Base-by-base conservation (phyloP, 768 basidiomycete species). In the Boletus rubroflammeus region DNA sequence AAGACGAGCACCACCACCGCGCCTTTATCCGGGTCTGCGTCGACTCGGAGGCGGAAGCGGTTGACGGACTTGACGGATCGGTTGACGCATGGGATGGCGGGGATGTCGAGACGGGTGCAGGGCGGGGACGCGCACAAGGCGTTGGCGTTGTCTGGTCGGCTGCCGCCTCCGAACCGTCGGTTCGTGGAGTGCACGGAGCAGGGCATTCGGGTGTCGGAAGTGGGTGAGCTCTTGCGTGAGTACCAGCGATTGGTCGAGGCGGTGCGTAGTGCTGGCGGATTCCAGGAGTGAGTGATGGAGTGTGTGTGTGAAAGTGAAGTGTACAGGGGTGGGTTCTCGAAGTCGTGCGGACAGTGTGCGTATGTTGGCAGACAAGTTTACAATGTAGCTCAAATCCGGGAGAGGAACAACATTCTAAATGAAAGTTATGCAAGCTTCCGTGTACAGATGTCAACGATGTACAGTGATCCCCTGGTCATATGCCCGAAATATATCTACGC, bases 131-230 rank as follows among this genome's bases (percentile, higher is more conserved):
- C 17, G 2, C 42, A 54, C 23, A 79, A 74, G 74, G 75, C 73
- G 3, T 76, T 76, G 9, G 23, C 11, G 25, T 64, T 75, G 3
- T 58, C 73, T 2, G 51, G 80, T 26, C 74, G 75, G 14, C 68
- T 88, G 2, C 74, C 80, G 0, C 84, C 84, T 11, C 91, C 88
- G 0, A 84, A 81, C 41, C 73, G 77, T 43, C 80, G 86, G 11
- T 93, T 94, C 67, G 56, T 92, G 51, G 81, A 88, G 46, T 85
- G 86, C 58, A 74, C 80, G 0, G 80, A 83, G 44, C 88, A 86
- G 50, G 96, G 98, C 57, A 69, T 98, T 50, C 80, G 78, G 50
- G 71, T 98, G 25, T 82, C 85, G 0, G 96, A 99, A 60, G 83
- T 98, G 1, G 82, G 78, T 1, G 83, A 87, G 59, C 75, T 99